phyloP scores from a whole-genome alignment of 257 asterid genomes.

The Plectranthus barbatus region DNA sequence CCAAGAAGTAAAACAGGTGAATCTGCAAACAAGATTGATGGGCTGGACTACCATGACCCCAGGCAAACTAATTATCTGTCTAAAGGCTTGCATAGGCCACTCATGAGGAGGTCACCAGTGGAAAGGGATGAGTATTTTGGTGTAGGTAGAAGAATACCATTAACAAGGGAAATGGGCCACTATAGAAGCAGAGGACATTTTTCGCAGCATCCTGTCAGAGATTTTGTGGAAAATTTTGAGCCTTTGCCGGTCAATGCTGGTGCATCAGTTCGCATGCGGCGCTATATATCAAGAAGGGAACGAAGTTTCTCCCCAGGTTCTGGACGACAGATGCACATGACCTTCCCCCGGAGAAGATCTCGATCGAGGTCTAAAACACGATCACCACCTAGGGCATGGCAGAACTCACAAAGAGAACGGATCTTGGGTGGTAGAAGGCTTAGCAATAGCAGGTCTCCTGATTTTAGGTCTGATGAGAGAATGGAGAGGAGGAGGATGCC shows the following conservation, averaged over 20 bases:
- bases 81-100: constrained; percentile 37
- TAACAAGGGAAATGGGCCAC: constrained; percentile 23
- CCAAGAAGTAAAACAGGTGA: constrained; percentile 33
- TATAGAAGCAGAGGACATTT: constrained; percentile 41
- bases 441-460: constrained; percentile 45
- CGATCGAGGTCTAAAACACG: constrained; percentile 76
- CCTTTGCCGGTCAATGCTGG: constrained; percentile 32
- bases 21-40: constrained; percentile 32
- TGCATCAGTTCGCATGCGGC: constrained; percentile 28
- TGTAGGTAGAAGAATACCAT: constrained; percentile 33
- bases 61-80: constrained; percentile 39
- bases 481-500: constrained; percentile 44
- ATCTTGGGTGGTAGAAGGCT: constrained; percentile 30
- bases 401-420: constrained; percentile 38
- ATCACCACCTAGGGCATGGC: constrained; percentile 76
- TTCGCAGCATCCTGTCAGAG: constrained; percentile 37
- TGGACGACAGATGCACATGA: constrained; percentile 27
- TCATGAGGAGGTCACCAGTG: constrained; percentile 41
- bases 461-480: constrained; percentile 50
- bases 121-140: constrained; percentile 45
- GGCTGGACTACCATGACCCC: constrained; percentile 29
- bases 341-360: constrained; percentile 37
- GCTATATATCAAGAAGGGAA: constrained; percentile 44
- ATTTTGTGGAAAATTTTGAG: constrained; percentile 33
- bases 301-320: constrained; percentile 38